Percentiles rank a stretch among this genome's conserved stretches.
Evolutionary conservation across 441 rosid genomes (phyloP).

Genomic region (Populus tomentosa): DNA sequence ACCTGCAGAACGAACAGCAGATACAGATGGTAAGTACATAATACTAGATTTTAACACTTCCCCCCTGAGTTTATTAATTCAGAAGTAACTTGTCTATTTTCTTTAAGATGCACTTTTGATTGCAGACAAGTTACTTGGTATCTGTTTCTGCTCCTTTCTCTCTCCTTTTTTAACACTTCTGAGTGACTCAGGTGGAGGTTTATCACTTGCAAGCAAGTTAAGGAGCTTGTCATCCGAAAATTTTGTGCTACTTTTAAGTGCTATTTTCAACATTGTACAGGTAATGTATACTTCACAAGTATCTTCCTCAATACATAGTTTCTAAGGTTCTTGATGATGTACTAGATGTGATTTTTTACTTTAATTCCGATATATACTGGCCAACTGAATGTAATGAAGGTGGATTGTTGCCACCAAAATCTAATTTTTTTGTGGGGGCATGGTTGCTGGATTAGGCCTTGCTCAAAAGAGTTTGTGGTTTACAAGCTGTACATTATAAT

Average conservation of each 20-base stretch:
- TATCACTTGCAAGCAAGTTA: constrained; percentile 95
- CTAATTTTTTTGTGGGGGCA: background rate
- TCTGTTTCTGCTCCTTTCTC: constrained; percentile 9
- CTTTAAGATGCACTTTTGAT: background rate
- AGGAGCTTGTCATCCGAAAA: constrained; percentile 86
- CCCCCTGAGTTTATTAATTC: background rate
- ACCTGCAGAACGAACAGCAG: constrained; percentile 64
- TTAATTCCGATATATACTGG: background rate
- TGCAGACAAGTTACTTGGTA: background rate
- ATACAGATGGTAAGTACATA: constrained; percentile 68
- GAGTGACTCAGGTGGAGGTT: constrained; percentile 67
- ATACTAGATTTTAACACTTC: background rate
- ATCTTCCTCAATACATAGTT: constrained; percentile 2
- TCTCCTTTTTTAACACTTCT: constrained; percentile 25
- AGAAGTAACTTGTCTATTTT: background rate
- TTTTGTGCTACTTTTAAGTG: constrained; percentile 84
- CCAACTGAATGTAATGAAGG: background rate
- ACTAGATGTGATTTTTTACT: background rate
- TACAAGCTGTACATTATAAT: background rate
- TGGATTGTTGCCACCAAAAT: background rate
- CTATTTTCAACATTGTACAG: constrained; percentile 88
- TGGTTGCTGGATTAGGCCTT: background rate
- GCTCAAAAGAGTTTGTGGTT: background rate
- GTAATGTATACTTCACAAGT: constrained; percentile 66
- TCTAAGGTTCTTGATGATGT: constrained; percentile 5